A percentile compares a stretch with the other conserved stretches of the same genome.
Evolutionary conservation across 805 yeast species (phyloP).

Genomic region (Cyberlindnera amylophila): DNA sequence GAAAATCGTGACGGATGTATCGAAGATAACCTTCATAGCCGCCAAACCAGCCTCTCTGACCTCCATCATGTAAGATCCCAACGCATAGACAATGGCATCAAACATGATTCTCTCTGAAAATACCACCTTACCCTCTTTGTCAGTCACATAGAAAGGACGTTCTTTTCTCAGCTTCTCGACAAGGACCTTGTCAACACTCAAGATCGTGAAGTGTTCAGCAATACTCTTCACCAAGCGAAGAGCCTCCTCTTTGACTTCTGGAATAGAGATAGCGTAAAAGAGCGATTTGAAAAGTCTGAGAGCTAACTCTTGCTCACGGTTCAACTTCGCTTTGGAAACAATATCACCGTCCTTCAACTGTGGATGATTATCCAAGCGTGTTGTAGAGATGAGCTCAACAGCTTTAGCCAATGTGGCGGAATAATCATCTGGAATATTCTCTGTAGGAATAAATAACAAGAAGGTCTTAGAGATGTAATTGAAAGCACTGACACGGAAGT

Average conservation of each 20-base stretch:
- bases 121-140: slow-evolving; percentile 71
- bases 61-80: slow-evolving; percentile 68
- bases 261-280: slow-evolving; percentile 72
- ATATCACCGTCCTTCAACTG: slow-evolving; percentile 39
- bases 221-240: slow-evolving; percentile 54
- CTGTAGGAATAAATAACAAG: slow-evolving; percentile 55
- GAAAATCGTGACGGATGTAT: slow-evolving; percentile 60
- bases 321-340: slow-evolving; percentile 46
- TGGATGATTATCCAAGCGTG: slow-evolving; percentile 31
- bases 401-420: slow-evolving; percentile 45
- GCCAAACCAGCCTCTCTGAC: slow-evolving; percentile 70
- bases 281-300: slow-evolving; percentile 62
- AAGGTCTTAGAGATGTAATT: slow-evolving; percentile 63
- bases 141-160: slow-evolving; percentile 68
- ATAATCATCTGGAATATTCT: slow-evolving; percentile 37
- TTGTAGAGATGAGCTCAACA: slow-evolving; percentile 38
- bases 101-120: slow-evolving; percentile 68
- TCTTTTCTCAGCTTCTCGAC: slow-evolving; percentile 63
- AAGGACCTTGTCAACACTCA: slow-evolving; percentile 72
- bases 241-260: slow-evolving; percentile 70
- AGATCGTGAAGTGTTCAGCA: slow-evolving; percentile 73
- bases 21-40: slow-evolving; percentile 58
- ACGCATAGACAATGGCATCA: slow-evolving; percentile 72
- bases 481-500: slow-evolving; percentile 76
- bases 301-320: slow-evolving; percentile 62